These are phyloP conservation scores for Orychophragmus violaceus DNA, from an alignment of 345 rosid genomes.

Conservation along the genomic window DNA sequence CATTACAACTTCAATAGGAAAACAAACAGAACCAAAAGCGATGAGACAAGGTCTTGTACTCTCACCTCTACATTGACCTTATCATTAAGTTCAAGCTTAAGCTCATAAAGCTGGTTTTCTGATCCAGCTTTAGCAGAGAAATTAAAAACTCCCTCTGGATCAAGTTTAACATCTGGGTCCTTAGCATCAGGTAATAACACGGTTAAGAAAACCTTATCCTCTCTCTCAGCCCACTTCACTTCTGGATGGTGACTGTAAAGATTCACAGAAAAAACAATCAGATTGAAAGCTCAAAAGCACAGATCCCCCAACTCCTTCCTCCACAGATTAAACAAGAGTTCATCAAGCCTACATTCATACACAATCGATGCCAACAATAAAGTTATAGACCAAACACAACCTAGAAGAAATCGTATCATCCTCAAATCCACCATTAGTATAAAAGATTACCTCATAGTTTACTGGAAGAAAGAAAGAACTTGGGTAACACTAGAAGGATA, in stretches of 20 bases:
- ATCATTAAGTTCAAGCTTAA: constrained; percentile 68
- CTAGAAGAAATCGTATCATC: neutral
- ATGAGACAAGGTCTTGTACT: neutral
- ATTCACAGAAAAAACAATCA: neutral
- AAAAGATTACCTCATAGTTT: constrained; percentile 25
- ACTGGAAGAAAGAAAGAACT: no score
- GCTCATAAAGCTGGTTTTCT: constrained; percentile 47
- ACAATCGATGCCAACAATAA: neutral
- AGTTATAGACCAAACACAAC: neutral
- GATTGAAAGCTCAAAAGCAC: no score
- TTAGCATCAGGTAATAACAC: constrained; percentile 68
- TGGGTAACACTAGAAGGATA: constrained; percentile 17
- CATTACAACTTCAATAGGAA: neutral
- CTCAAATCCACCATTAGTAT: neutral
- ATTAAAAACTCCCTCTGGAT: constrained; percentile 65
- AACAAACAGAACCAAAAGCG: neutral
- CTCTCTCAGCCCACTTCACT: constrained; percentile 87
- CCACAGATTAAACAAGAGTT: no score
- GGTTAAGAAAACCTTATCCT: constrained; percentile 58
- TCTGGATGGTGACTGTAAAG: constrained; percentile 68
- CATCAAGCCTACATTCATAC: neutral
- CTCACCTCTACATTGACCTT: constrained; percentile 82
- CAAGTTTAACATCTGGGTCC: constrained; percentile 63
- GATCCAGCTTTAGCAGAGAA: constrained; percentile 74
- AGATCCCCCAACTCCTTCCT: no score